Conservation (phyloP, 1,284 basidiomycete species). For the Ustilago nuda region DNA sequence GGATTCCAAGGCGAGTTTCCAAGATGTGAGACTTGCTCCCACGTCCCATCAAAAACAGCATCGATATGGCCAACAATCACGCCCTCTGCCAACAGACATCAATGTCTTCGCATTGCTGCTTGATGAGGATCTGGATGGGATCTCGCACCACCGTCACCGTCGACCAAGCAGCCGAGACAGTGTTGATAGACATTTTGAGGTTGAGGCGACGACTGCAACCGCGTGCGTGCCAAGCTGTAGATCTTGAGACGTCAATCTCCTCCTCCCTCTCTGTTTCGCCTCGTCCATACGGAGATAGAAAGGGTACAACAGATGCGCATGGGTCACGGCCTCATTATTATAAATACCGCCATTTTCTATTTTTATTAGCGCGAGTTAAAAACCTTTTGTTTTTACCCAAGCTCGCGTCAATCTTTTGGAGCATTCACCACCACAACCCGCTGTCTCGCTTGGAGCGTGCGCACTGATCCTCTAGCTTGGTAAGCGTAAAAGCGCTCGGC, state of each 20-base stretch:
- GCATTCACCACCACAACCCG: conserved; percentile 4
- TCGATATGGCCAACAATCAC: neutral
- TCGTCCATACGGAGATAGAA: neutral
- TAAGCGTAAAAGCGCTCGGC: neutral
- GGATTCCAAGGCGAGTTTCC: conserved; percentile 10
- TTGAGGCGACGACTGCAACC: neutral
- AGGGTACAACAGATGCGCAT: neutral
- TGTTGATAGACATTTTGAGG: neutral
- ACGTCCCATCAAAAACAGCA: neutral
- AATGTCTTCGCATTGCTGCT: too few relatives aligned
- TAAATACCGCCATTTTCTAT: too few relatives aligned
- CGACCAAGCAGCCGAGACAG: neutral
- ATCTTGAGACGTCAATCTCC: conserved; percentile 1
- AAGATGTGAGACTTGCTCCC: neutral
- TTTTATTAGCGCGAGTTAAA: too few relatives aligned
- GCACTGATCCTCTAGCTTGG: neutral
- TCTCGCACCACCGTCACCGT: neutral
- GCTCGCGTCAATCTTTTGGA: neutral
- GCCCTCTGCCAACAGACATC: too few relatives aligned
- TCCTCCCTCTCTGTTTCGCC: neutral
- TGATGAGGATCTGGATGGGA: neutral
- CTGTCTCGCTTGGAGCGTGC: conserved; percentile 6
- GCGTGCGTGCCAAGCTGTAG: neutral
- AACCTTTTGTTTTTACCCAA: too few relatives aligned
- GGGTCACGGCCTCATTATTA: neutral